Base-by-base conservation (phyloP, 2,329 filamentous ascomycete species). In the Xylaria hypoxylon region DNA sequence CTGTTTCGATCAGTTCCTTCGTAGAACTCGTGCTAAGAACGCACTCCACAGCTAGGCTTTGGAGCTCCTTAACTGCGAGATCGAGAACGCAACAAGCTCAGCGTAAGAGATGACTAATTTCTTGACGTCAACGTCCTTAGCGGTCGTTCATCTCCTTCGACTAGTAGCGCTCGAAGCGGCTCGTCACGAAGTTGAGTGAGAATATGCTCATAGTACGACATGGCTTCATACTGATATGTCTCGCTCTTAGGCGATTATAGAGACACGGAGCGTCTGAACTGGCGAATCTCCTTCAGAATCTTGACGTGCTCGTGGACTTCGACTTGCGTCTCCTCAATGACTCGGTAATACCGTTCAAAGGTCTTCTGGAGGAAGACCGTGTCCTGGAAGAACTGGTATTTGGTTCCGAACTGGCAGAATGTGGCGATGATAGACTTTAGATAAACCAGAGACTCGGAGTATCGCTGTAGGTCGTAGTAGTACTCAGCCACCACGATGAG, bases 141-240 rank as follows among this genome's bases (percentile, higher is more conserved):
- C 64, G 67, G 48, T 64, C 60, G 10, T 58, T 15, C 38, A 55
- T 67, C 64, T 69, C 67, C n/a, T 65, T 69, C 1, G 67, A 67
- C n/a, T 64, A 2, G 64, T 59, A 1, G 58, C 48, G 17, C 24
- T 48, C 0, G 52, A 50, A 45, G 64, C 59, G n/a, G n/a, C n/a
- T n/a, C n/a, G n/a, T n/a, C n/a, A n/a, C n/a, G n/a, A n/a, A n/a
- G n/a, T n/a, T n/a, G n/a, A n/a, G n/a, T n/a, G n/a, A 69, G 15
- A 26, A 69, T 59, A 5, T 56, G 58, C 35, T 69, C 67, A 10
- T 69, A 69, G 53, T 69, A 69, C n/a, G 67, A 64, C 44, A 69
- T 24, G 4, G 67, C 67, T 44, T 69, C 67, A 24, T 64, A 69
- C 38, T 69, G 58, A 31, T 69, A 67, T 42, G 45, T 64, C 57